These are phyloP conservation scores for Wickerhamomyces ciferrii DNA, from an alignment of 805 yeast species.

Conservation along the genomic window DNA sequence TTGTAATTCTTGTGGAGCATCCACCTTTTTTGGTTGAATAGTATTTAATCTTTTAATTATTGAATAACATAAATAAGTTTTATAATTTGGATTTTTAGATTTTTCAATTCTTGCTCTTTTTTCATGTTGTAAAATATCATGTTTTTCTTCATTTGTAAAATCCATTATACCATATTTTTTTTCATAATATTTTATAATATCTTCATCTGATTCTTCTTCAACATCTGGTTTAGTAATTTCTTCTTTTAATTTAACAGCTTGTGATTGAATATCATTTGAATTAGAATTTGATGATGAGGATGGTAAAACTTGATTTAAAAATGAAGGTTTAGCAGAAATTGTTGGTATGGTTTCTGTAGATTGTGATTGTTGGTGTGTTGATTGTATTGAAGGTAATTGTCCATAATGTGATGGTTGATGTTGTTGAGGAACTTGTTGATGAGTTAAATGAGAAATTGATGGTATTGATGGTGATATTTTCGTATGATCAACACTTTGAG, in stretches of 20 bases:
- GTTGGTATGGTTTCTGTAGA: neutral
- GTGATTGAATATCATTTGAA: neutral
- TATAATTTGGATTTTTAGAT: constrained; percentile 19
- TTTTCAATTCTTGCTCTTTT: constrained; percentile 22
- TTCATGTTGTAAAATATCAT: constrained; percentile 24
- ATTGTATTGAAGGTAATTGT: neutral
- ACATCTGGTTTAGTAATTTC: constrained; percentile 21
- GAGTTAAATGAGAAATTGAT: neutral
- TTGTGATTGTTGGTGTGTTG: neutral
- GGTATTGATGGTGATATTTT: neutral
- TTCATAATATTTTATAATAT: constrained; percentile 21
- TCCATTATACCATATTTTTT: constrained; percentile 19
- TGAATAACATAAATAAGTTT: constrained; percentile 22
- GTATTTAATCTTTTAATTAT: constrained; percentile 23
- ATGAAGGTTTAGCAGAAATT: constrained; percentile 1
- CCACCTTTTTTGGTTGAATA: constrained; percentile 11
- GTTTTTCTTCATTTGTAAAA: constrained; percentile 23
- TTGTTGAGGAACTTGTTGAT: neutral
- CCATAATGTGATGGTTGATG: neutral
- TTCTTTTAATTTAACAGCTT: constrained; percentile 12
- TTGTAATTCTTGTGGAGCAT: neutral
- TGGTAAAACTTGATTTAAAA: constrained; percentile 3
- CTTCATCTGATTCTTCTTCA: constrained; percentile 20
- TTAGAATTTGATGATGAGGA: neutral
- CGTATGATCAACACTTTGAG: neutral